Conservation (phyloP, 202 grass and related monocot genomes). For the Zizania palustris region DNA sequence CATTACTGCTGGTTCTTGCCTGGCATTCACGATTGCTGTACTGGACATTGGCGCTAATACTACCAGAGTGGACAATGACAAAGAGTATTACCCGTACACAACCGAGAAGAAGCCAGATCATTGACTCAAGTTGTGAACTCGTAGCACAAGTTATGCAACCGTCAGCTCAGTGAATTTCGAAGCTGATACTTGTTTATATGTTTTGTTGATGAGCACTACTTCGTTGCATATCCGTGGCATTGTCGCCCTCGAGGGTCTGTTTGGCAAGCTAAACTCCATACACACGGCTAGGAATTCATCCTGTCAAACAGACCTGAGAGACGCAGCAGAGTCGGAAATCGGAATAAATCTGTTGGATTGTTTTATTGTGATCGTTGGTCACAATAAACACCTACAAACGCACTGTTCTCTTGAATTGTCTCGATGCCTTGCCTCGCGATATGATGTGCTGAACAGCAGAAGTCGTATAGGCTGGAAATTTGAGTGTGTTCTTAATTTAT, state of each 20-base stretch:
- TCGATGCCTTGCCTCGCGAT: neutral
- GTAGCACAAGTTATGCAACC: constrained; percentile 41
- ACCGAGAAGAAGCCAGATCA: constrained; percentile 65
- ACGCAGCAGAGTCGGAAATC: neutral
- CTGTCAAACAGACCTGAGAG: no score
- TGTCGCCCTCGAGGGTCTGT: constrained; percentile 28
- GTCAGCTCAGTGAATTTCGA: constrained; percentile 54
- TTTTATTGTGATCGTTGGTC: constrained; percentile 29
- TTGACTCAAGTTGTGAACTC: constrained; percentile 45
- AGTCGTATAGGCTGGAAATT: neutral
- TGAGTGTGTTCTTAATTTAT: no score
- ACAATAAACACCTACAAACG: constrained; percentile 22
- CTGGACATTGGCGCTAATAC: constrained; percentile 82
- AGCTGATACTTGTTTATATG: constrained; percentile 35
- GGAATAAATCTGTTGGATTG: constrained; percentile 49
- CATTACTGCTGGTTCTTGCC: constrained; percentile 69
- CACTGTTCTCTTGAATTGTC: neutral
- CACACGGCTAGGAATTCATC: no score
- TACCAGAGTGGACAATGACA: constrained; percentile 81
- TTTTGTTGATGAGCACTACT: constrained; percentile 39
- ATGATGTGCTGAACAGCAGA: neutral
- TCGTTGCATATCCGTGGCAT: constrained; percentile 42
- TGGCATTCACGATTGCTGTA: constrained; percentile 68
- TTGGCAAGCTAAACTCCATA: no score
- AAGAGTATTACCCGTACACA: constrained; percentile 74